Percentiles rank a stretch among this genome's conserved stretches.
phyloP scores from a whole-genome alignment of 306 rosid genomes.

The Vicia villosa region DNA sequence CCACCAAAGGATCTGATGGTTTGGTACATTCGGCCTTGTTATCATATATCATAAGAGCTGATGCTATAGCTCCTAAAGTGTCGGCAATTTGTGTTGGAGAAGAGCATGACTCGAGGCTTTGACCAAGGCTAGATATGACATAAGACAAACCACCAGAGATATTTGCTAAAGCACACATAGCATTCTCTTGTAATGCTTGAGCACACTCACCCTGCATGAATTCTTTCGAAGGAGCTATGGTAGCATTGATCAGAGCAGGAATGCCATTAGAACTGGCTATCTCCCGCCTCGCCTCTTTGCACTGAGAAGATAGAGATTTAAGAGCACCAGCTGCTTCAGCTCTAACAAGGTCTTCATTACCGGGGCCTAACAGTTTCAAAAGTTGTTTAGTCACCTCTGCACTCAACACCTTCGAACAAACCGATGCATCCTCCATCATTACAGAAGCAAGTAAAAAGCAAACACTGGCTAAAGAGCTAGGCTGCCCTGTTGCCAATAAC shows the following conservation, averaged over 20 bases:
- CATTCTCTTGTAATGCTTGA: constrained; percentile 97
- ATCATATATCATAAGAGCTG: constrained; percentile 98
- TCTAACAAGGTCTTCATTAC: constrained; percentile 88
- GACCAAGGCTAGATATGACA: constrained; percentile 96
- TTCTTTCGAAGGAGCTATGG: constrained; percentile 99
- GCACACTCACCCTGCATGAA: constrained; percentile 98
- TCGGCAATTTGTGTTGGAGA: constrained; percentile 88
- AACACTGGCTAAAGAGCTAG: constrained; percentile 80
- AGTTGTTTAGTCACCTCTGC: constrained; percentile 88
- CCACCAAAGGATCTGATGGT: constrained; percentile 77
- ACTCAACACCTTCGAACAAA: constrained; percentile 77
- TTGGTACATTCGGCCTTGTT: constrained; percentile 77
- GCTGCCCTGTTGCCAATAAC: constrained; percentile 77
- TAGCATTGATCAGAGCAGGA: constrained; percentile 93
- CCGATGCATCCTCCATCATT: constrained; percentile 94
- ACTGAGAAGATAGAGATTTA: constrained; percentile 87
- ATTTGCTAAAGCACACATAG: constrained; percentile 98
- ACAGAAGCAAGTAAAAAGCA: constrained; percentile 88
- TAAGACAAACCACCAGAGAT: constrained; percentile 97
- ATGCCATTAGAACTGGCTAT: constrained; percentile 88
- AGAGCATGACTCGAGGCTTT: constrained; percentile 97
- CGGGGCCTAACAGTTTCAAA: constrained; percentile 87
- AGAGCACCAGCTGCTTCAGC: constrained; percentile 99
- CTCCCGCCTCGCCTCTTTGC: constrained; percentile 95
- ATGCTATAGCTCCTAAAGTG: constrained; percentile 96